Percentiles rank a stretch among this genome's conserved stretches.
Conservation (phyloP, 73 alveolate genomes). For the Stentor coeruleus region DNA sequence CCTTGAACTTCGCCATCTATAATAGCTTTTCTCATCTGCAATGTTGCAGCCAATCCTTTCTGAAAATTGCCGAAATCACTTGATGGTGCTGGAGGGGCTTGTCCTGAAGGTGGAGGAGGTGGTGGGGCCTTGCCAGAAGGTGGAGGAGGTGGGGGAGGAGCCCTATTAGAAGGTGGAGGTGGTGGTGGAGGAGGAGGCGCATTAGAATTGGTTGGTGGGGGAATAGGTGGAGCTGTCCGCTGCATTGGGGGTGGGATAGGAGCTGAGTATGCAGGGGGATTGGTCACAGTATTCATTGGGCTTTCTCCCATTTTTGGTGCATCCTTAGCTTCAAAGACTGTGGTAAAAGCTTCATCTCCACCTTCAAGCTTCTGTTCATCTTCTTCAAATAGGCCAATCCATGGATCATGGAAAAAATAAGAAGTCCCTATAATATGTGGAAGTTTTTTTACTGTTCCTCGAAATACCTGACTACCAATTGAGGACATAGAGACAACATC, state of each 20-base stretch:
- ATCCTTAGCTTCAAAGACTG: not conserved
- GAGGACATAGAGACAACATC: not conserved
- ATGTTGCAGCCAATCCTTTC: conserved; percentile 20
- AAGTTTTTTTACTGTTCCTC: conserved; percentile 26
- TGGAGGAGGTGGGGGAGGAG: conserved; percentile 17
- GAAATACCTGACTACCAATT: conserved; percentile 11
- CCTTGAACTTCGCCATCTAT: conserved; percentile 27
- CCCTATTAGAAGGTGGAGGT: not conserved
- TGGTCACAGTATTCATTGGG: not conserved
- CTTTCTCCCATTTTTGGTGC: not conserved
- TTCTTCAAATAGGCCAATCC: conserved; percentile 27
- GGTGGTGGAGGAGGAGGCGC: conserved; percentile 28
- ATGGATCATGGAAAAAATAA: conserved; percentile 15
- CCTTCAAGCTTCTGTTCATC: not conserved
- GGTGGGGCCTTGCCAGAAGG: not conserved
- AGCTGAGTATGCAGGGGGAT: not conserved
- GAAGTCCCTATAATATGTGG: conserved; percentile 8
- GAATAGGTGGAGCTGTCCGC: conserved; percentile 5
- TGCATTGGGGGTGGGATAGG: conserved; percentile 25
- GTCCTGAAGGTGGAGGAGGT: not conserved
- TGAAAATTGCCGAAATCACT: not conserved
- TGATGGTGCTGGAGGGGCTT: not conserved
- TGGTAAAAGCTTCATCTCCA: conserved; percentile 1
- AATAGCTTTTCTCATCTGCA: not conserved
- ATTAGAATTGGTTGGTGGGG: conserved; percentile 15